Evolutionary conservation across 371 early-diverging fungal species (phyloP).

Genomic region (Syncephalastrum sp.): DNA sequence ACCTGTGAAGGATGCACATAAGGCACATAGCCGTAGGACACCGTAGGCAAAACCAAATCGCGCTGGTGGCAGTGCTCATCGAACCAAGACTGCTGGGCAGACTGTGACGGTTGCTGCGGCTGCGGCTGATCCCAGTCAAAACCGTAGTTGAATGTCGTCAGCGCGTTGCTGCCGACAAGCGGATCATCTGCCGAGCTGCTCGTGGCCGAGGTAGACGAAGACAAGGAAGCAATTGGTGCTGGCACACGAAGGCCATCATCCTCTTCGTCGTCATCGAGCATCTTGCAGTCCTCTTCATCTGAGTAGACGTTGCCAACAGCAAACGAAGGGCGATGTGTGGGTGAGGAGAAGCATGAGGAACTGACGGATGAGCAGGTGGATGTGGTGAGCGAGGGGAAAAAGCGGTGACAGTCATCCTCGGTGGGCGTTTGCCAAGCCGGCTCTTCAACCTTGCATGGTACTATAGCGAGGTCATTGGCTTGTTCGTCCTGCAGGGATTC

Average conservation of each 20-base stretch:
- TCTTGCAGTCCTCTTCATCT: conserved; percentile 7
- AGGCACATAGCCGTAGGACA: not conserved
- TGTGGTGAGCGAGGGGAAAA: too few species aligned
- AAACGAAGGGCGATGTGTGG: conserved; percentile 2
- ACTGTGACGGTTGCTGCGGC: too few species aligned
- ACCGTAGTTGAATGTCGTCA: too few species aligned
- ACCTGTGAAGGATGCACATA: too few species aligned
- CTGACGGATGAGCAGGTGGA: conserved; percentile 10
- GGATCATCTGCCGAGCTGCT: conserved; percentile 1
- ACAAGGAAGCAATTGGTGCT: conserved; percentile 9
- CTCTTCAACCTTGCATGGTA: too few species aligned
- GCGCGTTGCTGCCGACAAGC: conserved; percentile 1
- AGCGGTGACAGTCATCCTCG: too few species aligned
- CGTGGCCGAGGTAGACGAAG: conserved; percentile 10
- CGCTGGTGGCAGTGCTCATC: too few species aligned
- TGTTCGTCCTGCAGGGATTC: too few species aligned
- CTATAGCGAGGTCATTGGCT: too few species aligned
- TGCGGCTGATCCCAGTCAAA: too few species aligned
- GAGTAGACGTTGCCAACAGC: conserved; percentile 3
- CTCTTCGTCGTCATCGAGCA: conserved; percentile 5
- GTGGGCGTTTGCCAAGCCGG: too few species aligned
- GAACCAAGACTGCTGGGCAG: too few species aligned
- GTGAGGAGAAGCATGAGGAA: conserved; percentile 17
- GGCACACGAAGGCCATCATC: not conserved
- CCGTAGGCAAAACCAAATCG: conserved; percentile 1